phyloP scores from a whole-genome alignment of 371 early-diverging fungal species.

The Dichotomocladium elegans region DNA sequence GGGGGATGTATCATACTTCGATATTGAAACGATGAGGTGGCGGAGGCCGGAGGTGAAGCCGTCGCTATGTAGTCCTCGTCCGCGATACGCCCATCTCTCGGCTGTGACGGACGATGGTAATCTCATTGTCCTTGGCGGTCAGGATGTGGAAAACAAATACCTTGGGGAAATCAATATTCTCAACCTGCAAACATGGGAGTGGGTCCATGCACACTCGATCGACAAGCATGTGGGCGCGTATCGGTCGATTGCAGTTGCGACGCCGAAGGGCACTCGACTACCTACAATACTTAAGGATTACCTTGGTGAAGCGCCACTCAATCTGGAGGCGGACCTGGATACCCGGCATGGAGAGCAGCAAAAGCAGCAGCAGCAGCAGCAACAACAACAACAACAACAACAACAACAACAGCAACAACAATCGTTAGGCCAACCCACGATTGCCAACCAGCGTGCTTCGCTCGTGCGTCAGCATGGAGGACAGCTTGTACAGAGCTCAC shows the following conservation, averaged over 20 bases:
- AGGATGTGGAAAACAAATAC: slow-evolving; percentile 70
- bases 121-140: slow-evolving; percentile 73
- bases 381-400: too few relatives aligned
- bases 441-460: slow-evolving; percentile 5
- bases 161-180: slow-evolving; percentile 73
- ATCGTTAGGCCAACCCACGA: not conserved
- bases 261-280: slow-evolving; percentile 16
- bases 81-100: slow-evolving; percentile 76
- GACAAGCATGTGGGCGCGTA: slow-evolving; percentile 72
- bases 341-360: not conserved
- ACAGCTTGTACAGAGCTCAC: slow-evolving; percentile 2
- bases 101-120: slow-evolving; percentile 46
- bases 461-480: slow-evolving; percentile 7
- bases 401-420: not conserved
- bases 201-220: slow-evolving; percentile 58
- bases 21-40: slow-evolving; percentile 61
- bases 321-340: not conserved
- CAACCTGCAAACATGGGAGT: slow-evolving; percentile 57
- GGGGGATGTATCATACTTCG: slow-evolving; percentile 65
- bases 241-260: slow-evolving; percentile 59
- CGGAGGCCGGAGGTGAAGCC: slow-evolving; percentile 41
- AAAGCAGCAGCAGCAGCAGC: not conserved
- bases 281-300: slow-evolving; percentile 15
- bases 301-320: slow-evolving; percentile 1
- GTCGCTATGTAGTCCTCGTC: slow-evolving; percentile 52